Percentiles rank a stretch among this genome's conserved stretches.
Evolutionary conservation across 2,329 filamentous ascomycete genomes (phyloP).

Genomic region (Aaosphaeria pasadenensis): DNA sequence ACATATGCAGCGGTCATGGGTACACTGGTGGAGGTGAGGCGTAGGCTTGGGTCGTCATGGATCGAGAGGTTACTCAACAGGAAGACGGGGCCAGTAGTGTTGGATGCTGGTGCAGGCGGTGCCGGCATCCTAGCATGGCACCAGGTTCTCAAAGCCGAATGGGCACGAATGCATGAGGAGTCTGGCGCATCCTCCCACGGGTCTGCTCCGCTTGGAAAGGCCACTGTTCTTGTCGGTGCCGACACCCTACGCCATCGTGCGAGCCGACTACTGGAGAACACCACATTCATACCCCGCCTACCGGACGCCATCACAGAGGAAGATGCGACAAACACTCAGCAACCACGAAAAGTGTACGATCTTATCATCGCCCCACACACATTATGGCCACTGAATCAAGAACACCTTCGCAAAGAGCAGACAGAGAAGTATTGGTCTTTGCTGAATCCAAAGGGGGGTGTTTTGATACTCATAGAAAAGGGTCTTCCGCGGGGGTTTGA

Average conservation of each 20-base stretch:
- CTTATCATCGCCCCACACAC: slow-evolving; percentile 86
- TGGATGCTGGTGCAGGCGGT: slow-evolving; percentile 74
- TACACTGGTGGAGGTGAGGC: slow-evolving; percentile 69
- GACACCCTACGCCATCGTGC: slow-evolving; percentile 71
- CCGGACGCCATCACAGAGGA: slow-evolving; percentile 76
- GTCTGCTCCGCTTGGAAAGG: slow-evolving; percentile 61
- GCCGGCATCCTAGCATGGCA: slow-evolving; percentile 73
- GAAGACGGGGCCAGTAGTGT: slow-evolving; percentile 60
- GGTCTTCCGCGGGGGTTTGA: slow-evolving; percentile 90
- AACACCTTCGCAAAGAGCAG: slow-evolving; percentile 72
- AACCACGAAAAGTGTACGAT: slow-evolving; percentile 74
- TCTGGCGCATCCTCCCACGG: slow-evolving; percentile 18
- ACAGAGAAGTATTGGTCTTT: slow-evolving; percentile 89
- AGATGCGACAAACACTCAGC: slow-evolving; percentile 34
- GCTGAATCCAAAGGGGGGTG: slow-evolving; percentile 77
- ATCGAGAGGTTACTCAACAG: slow-evolving; percentile 61
- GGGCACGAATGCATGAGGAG: slow-evolving; percentile 61
- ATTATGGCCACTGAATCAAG: slow-evolving; percentile 72
- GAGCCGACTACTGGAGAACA: slow-evolving; percentile 77
- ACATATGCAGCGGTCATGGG: slow-evolving; percentile 67
- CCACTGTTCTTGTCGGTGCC: slow-evolving; percentile 77
- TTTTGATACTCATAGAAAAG: slow-evolving; percentile 87
- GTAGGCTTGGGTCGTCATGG: slow-evolving; percentile 70
- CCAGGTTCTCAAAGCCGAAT: slow-evolving; percentile 77
- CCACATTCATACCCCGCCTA: slow-evolving; percentile 86